A percentile compares a stretch with the other conserved stretches of the same genome.
phyloP scores from a whole-genome alignment of 2,329 filamentous ascomycete genomes.

The Colletotrichum sp. region DNA sequence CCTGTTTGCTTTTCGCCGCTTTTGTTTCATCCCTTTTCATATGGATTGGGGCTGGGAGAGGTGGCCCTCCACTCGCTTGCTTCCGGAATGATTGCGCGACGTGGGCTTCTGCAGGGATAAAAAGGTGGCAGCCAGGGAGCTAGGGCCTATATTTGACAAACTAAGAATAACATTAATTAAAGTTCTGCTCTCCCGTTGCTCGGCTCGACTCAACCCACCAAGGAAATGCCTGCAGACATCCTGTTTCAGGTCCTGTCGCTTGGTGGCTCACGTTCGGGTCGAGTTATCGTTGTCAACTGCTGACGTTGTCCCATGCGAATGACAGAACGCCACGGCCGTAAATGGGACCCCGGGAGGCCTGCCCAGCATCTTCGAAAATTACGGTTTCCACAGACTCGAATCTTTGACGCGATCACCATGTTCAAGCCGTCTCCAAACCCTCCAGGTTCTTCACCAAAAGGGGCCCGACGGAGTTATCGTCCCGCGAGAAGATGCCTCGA shows the following conservation, averaged over 20 bases:
- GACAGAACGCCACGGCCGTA: background rate
- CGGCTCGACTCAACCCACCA: background rate
- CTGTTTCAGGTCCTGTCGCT: slow-evolving; percentile 1
- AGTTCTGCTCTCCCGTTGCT: background rate
- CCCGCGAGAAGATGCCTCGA: background rate
- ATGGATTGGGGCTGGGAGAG: background rate
- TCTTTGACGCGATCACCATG: background rate
- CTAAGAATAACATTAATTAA: slow-evolving; percentile 4
- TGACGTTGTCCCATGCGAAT: background rate
- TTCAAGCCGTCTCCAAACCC: background rate
- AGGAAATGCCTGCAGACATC: background rate
- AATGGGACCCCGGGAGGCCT: background rate
- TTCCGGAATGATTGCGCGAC: slow-evolving; percentile 10
- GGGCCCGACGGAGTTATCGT: background rate
- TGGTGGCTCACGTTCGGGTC: background rate
- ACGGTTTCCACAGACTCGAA: background rate
- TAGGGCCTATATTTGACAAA: background rate
- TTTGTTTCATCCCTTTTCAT: slow-evolving; percentile 12
- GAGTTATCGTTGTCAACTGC: background rate
- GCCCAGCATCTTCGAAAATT: background rate
- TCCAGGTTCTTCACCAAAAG: background rate
- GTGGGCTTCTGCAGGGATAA: background rate
- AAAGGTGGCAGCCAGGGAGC: background rate
- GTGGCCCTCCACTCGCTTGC: background rate
- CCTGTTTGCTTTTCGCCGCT: background rate